Evolutionary conservation across 2,329 filamentous ascomycete species (phyloP).

Genomic region (Hawksworthiomyces lignivorus): DNA sequence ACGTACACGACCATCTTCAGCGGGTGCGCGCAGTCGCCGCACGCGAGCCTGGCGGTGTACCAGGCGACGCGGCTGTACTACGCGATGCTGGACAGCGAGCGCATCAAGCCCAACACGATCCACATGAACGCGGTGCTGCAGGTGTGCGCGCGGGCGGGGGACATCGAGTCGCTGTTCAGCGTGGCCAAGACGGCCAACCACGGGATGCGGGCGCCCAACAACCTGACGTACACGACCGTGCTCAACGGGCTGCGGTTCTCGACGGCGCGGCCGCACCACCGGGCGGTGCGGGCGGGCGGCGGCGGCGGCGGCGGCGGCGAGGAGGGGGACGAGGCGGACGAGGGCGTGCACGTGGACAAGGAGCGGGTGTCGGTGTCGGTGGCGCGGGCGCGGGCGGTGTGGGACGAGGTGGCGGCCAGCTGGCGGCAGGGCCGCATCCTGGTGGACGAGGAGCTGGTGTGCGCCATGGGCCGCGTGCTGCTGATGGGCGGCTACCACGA

Average conservation of each 20-base stretch:
- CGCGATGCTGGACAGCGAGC: constrained; percentile 56
- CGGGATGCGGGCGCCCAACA: constrained; percentile 55
- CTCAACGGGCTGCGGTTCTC: constrained; percentile 63
- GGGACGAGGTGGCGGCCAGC: constrained; percentile 69
- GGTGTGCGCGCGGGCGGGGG: constrained; percentile 65
- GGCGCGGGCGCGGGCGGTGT: constrained; percentile 63
- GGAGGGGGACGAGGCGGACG: not conserved
- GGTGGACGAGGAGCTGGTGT: constrained; percentile 73
- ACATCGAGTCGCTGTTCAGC: constrained; percentile 75
- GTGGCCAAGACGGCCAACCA: constrained; percentile 66
- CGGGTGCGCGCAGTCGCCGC: constrained; percentile 58
- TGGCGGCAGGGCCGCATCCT: constrained; percentile 65
- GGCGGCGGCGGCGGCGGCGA: not conserved
- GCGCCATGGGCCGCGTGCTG: constrained; percentile 74
- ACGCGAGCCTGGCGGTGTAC: constrained; percentile 51
- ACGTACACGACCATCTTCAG: constrained; percentile 81
- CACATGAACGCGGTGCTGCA: constrained; percentile 86
- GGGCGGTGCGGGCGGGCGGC: constrained; percentile 20
- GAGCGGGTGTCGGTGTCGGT: constrained; percentile 40
- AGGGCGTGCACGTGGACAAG: not conserved
- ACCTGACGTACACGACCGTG: constrained; percentile 73
- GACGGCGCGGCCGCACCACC: constrained; percentile 24
- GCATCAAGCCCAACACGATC: constrained; percentile 64
- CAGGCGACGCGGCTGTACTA: constrained; percentile 72
- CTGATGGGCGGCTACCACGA: constrained; percentile 56